Percentiles rank a stretch among this genome's conserved stretches.
Evolutionary conservation across 2,329 filamentous ascomycete genomes (phyloP).

Genomic region (Ophiocordyceps camponoti-floridani): DNA sequence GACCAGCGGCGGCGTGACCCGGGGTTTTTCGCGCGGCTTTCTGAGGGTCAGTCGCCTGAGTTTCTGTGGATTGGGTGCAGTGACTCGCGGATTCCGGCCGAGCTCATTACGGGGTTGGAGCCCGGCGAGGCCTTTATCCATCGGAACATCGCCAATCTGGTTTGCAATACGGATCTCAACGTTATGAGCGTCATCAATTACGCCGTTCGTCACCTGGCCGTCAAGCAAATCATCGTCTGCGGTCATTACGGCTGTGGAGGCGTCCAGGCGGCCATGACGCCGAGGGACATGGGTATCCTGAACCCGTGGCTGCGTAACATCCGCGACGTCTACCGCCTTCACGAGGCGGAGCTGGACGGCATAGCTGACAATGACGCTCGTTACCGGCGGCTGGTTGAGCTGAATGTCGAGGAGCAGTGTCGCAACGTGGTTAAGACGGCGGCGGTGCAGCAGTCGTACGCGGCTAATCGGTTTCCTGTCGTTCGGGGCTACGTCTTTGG

Average conservation of each 20-base stretch:
- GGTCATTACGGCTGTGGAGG: slow-evolving; percentile 66
- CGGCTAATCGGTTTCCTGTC: slow-evolving; percentile 44
- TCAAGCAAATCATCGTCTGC: slow-evolving; percentile 67
- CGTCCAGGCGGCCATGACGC: slow-evolving; percentile 57
- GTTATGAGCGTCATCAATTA: slow-evolving; percentile 73
- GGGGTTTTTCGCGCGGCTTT: slow-evolving; percentile 45
- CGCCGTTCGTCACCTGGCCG: slow-evolving; percentile 61
- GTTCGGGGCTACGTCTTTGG: slow-evolving; percentile 62
- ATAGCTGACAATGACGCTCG: slow-evolving; percentile 39
- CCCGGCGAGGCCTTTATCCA: slow-evolving; percentile 90
- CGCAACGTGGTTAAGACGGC: slow-evolving; percentile 66
- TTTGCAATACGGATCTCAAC: slow-evolving; percentile 64
- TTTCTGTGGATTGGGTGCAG: slow-evolving; percentile 84
- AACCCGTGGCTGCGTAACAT: slow-evolving; percentile 64
- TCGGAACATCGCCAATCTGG: slow-evolving; percentile 85
- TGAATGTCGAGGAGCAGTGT: slow-evolving; percentile 67
- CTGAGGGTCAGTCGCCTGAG: slow-evolving; percentile 47
- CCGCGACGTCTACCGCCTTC: slow-evolving; percentile 53
- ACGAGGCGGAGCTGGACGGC: slow-evolving; percentile 51
- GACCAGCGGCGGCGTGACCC: slow-evolving; percentile 40
- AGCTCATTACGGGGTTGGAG: slow-evolving; percentile 63
- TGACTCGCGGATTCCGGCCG: slow-evolving; percentile 82
- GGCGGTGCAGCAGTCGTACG: slow-evolving; percentile 55
- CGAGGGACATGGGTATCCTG: slow-evolving; percentile 50
- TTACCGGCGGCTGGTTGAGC: slow-evolving; percentile 57